Evolutionary conservation across 208 protist genomes (phyloP).

Genomic region (Leishmania major): DNA sequence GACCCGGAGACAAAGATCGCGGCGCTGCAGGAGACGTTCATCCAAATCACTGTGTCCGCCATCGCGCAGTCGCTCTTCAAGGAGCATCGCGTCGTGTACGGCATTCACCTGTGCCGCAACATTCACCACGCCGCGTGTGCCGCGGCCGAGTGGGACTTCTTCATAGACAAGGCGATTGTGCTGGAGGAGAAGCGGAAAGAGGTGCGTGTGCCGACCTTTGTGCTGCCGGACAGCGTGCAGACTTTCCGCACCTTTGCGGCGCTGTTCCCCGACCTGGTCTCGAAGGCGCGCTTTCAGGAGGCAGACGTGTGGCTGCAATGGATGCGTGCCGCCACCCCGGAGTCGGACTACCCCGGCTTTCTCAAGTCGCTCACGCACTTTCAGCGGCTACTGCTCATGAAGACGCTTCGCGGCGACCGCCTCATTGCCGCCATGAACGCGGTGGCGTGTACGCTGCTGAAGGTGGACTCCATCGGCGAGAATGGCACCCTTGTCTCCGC

Average conservation of each 20-base stretch:
- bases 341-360: constrained; percentile 86
- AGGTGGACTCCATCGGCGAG: constrained; percentile 77
- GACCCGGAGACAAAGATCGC: constrained; percentile 89
- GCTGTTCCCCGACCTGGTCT: constrained; percentile 73
- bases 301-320: constrained; percentile 93
- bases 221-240: constrained; percentile 84
- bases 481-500: constrained; percentile 59
- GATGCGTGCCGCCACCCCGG: constrained; percentile 85
- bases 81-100: constrained; percentile 95
- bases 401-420: constrained; percentile 95
- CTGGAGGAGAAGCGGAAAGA: constrained; percentile 53
- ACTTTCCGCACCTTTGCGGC: constrained; percentile 77
- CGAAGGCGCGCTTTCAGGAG: constrained; percentile 81
- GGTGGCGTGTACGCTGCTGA: constrained; percentile 78
- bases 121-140: constrained; percentile 70
- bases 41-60: constrained; percentile 77
- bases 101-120: constrained; percentile 93
- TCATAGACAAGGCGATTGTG: constrained; percentile 67
- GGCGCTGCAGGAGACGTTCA: constrained; percentile 76
- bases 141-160: constrained; percentile 94
- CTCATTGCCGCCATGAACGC: constrained; percentile 93
- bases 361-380: constrained; percentile 90
- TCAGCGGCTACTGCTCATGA: constrained; percentile 95
- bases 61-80: constrained; percentile 95
- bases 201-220: constrained; percentile 86